Evolutionary conservation across 345 rosid species (phyloP), one percentile per base, ranked within the genome.

Genomic region (Aquilaria malaccensis): DNA sequence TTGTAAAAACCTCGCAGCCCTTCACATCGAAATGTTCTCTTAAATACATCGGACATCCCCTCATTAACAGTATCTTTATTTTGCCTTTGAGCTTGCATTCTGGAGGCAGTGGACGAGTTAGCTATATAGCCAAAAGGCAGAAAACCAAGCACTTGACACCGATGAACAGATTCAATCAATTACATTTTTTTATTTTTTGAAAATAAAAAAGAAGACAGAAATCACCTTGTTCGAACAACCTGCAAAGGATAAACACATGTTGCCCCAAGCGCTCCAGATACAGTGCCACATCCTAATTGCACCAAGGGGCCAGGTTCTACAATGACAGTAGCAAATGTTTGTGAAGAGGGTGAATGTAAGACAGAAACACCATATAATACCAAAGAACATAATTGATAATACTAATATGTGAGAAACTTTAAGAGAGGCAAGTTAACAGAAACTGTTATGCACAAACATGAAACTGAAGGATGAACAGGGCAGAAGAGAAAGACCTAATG

Each of bases 231-330:
- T 75, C 98, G 79, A 14, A 92, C 81, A 66, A 92, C 95, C 77
- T 87, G 98, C 77, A 92, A 82, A 31, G 98, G 98, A 74, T 92
- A 92, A 46, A 92, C 97, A 68, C 97, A 85, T 30, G 95, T 87
- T 72, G 95, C 98, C 68, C 95, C 98, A 60, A 89, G 79, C 61
- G 96, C 83, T 66, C 93, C 97, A 10, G 98, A 89, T 67, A 85
- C 50, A 58, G 86, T 92, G 64, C 97, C 98, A 31, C 95, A 89
- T 57, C 96, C 88, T 76, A 92, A 79, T 75, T 85, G 98, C 59
- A 85, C 78, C 7, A 87, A 80, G n/a, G 97, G 85, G 55, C 98
- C 95, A 31, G 97, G 93, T 65, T 82, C 98, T 87, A 66, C 60
- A 65, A 41, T 55, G 10, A 7, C 5, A 52, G 13, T 14, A 6